Base-by-base conservation (phyloP, 1,284 basidiomycete genomes). In the Polyporus tsugae region DNA sequence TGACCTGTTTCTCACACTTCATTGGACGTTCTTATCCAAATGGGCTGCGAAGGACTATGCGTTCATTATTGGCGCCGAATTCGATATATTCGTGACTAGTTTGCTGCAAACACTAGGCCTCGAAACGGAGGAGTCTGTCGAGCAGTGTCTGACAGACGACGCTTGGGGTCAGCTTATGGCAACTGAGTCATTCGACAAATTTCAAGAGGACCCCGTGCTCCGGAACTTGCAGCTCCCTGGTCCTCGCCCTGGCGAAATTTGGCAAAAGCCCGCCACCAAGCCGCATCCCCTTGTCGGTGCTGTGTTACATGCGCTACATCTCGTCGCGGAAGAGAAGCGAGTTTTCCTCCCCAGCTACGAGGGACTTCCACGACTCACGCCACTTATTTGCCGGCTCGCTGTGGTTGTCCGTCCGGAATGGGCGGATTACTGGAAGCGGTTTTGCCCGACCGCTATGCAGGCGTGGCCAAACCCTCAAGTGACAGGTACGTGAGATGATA, bases 401-500 rank as follows among this genome's bases (percentile, higher is more conserved):
- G 75, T 84, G 9, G 79, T 88, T 15, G 86, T 93, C 6, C 86
- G 91, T 35, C 86, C 87, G 0, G 93, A 95, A 75, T 98, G 95
- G 94, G 86, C 88, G 2, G 95, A 97, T 78, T 96, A 95, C 76
- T 95, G 94, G 93, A 90, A 90, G 72, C 86, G 94, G 7, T 80
- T 95, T 36, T 87, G 89, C 74, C 93, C 94, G 0, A 83, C 86
- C 58, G 84, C 85, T 25, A 79, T 85, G 71, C 78, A 82, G 38
- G 76, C 79, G 25, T 94, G 92, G 92, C 86, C 87, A 2, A 80
- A 84, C 9, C 80, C 85, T 42, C 74, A 81, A 2, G 79, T 76
- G 39, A 78, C 82, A 64, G 77, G 90, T 89, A 74, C 68, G 85
- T 80, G 29, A 55, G 13, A 55, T 55, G 52, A 9, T 15, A 42